These are phyloP conservation scores for Stylosanthes scabra DNA, from an alignment of 331 rosid species.

Conservation along the genomic window DNA sequence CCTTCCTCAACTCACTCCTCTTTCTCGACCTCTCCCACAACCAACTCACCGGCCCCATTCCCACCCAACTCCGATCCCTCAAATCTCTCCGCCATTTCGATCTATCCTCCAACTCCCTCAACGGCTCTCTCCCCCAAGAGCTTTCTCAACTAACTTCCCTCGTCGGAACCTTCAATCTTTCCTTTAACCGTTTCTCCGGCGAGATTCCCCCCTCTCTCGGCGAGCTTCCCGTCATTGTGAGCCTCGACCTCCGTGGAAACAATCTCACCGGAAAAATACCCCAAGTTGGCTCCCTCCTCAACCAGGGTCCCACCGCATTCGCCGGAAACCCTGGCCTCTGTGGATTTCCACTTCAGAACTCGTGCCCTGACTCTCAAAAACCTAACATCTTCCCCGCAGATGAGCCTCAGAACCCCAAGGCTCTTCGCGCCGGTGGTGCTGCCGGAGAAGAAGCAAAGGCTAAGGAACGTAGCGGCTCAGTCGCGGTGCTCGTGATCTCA, in stretches of 20 bases:
- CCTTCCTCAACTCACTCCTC: constrained; percentile 51
- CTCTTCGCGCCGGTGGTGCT: constrained; percentile 30
- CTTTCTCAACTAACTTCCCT: constrained; percentile 50
- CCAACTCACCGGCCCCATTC: constrained; percentile 65
- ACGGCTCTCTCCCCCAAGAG: constrained; percentile 65
- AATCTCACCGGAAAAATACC: constrained; percentile 86
- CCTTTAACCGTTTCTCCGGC: constrained; percentile 67
- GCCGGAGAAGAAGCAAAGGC: constrained; percentile 1
- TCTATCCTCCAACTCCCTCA: constrained; percentile 66
- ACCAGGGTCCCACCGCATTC: constrained; percentile 92
- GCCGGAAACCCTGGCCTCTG: constrained; percentile 78
- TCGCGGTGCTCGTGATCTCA: constrained; percentile 56
- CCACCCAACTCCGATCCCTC: constrained; percentile 48
- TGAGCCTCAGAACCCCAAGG: constrained; percentile 50
- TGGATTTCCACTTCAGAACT: constrained; percentile 74
- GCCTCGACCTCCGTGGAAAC: constrained; percentile 73
- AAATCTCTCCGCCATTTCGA: constrained; percentile 61
- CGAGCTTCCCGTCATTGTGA: constrained; percentile 60
- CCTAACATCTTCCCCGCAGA: constrained; percentile 46
- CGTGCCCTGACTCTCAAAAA: constrained; percentile 71
- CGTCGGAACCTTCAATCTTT: constrained; percentile 72
- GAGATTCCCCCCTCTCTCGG: constrained; percentile 65
- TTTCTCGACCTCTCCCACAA: constrained; percentile 78
- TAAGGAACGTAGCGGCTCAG: constrained; percentile 38
- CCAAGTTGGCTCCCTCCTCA: constrained; percentile 68